Conservation (phyloP, 768 basidiomycete genomes). For the Nevesoporus exiguus region DNA sequence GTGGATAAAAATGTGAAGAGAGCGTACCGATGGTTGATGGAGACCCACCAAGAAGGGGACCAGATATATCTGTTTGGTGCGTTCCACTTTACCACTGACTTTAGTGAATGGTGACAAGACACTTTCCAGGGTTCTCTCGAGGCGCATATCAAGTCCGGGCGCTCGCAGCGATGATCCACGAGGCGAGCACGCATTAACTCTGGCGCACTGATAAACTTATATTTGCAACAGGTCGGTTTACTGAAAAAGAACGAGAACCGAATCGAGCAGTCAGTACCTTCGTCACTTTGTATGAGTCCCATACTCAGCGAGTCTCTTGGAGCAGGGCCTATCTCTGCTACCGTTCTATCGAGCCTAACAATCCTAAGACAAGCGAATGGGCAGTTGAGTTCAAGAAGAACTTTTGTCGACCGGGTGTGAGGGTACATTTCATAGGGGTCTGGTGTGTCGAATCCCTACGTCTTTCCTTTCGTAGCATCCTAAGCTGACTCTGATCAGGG, state of each 20-base stretch:
- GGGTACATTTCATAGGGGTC: conserved; percentile 34
- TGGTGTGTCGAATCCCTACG: conserved; percentile 22
- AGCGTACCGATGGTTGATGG: conserved; percentile 6
- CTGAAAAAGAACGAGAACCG: not conserved
- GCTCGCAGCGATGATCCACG: conserved; percentile 37
- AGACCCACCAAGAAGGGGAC: conserved; percentile 1
- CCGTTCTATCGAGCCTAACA: conserved; percentile 27
- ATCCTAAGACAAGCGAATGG: conserved; percentile 1
- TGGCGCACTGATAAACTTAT: not conserved
- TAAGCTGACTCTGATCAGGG: not conserved
- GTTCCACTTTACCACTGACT: not conserved
- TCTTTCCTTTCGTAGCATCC: not conserved
- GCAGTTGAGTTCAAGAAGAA: conserved; percentile 26
- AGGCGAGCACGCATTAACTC: conserved; percentile 10
- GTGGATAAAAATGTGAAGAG: conserved; percentile 1
- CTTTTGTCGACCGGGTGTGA: conserved; percentile 23
- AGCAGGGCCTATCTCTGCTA: not conserved
- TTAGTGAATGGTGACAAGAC: not conserved
- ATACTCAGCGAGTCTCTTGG: not conserved
- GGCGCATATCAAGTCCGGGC: conserved; percentile 41
- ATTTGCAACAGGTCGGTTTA: not conserved
- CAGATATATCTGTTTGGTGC: conserved; percentile 38
- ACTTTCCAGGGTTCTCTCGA: conserved; percentile 37
- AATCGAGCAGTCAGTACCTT: not conserved
- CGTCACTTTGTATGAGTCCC: not conserved